These are phyloP conservation scores for Cryphonectria carpinicola DNA, from an alignment of 2,329 filamentous ascomycete species.

Conservation along the genomic window DNA sequence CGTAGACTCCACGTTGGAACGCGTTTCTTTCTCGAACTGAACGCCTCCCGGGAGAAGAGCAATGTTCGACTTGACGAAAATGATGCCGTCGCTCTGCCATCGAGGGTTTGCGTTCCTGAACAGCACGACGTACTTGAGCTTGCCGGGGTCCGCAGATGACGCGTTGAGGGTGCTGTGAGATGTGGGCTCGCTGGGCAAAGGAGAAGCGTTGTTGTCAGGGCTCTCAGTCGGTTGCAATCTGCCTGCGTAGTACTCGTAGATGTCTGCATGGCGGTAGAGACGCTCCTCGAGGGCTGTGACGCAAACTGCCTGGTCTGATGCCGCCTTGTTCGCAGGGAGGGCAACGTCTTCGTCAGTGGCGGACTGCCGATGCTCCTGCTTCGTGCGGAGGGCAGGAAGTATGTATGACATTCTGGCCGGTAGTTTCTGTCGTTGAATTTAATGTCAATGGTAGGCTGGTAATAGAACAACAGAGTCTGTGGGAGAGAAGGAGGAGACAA, in stretches of 20 bases:
- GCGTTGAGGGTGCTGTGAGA: not conserved
- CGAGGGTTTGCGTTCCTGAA: constrained; percentile 13
- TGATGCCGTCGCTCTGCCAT: constrained; percentile 5
- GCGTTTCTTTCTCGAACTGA: not conserved
- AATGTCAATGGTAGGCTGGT: not conserved
- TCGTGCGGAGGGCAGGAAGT: not conserved
- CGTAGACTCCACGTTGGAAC: not conserved
- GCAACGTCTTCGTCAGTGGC: not conserved
- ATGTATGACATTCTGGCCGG: not conserved
- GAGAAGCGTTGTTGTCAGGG: not conserved
- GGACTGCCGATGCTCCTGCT: not conserved
- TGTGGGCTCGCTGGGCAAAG: no score
- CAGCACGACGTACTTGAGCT: constrained; percentile 9
- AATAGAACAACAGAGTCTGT: not conserved
- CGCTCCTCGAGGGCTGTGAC: no score
- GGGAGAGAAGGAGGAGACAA: not conserved
- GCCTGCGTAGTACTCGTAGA: not conserved
- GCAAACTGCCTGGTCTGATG: not conserved
- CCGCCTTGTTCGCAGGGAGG: not conserved
- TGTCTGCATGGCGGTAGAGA: not conserved
- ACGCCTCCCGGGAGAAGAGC: not conserved
- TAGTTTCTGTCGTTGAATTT: not conserved
- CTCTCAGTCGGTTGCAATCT: no score
- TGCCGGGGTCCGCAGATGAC: not conserved
- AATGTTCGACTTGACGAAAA: constrained; percentile 13